A percentile compares a stretch with the other conserved stretches of the same genome.
These are phyloP conservation scores for Stagonosporopsis chrysanthemi DNA, from an alignment of 2,329 filamentous ascomycete species.

Conservation along the genomic window DNA sequence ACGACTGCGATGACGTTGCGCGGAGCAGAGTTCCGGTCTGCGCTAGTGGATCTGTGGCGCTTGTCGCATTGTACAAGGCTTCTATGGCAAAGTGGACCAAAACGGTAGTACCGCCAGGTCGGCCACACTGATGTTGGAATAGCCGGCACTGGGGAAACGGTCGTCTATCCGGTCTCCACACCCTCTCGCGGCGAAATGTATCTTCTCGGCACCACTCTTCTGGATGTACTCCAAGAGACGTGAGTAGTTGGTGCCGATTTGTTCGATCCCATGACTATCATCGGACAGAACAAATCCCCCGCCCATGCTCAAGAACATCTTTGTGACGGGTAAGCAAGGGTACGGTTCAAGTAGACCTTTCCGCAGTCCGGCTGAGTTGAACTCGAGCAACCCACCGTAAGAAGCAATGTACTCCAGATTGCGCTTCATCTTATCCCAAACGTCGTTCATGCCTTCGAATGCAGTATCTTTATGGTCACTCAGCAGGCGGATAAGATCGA, in stretches of 20 bases:
- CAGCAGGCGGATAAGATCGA: slow-evolving; percentile 87
- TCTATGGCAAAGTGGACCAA: slow-evolving; percentile 31
- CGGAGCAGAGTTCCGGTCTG: slow-evolving; percentile 18
- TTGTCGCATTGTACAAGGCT: slow-evolving; percentile 1
- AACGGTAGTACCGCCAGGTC: slow-evolving; percentile 41
- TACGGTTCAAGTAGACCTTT: slow-evolving; percentile 94
- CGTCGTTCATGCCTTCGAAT: slow-evolving; percentile 64
- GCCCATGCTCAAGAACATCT: slow-evolving; percentile 76
- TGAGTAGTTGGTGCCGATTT: slow-evolving; percentile 85
- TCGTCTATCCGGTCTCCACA: slow-evolving; percentile 33
- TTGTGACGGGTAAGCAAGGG: slow-evolving; percentile 78
- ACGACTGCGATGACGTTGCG: slow-evolving; percentile 13
- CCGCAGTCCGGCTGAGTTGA: slow-evolving; percentile 85
- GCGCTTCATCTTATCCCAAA: slow-evolving; percentile 77
- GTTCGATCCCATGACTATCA: slow-evolving; percentile 88
- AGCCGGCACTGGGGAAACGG: slow-evolving; percentile 47
- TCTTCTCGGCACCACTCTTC: slow-evolving; percentile 67
- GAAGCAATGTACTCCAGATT: slow-evolving; percentile 75
- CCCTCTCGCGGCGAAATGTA: slow-evolving; percentile 51
- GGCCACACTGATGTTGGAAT: slow-evolving; percentile 42
- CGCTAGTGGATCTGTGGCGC: slow-evolving; percentile 15
- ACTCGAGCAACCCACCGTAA: slow-evolving; percentile 85
- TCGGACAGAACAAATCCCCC: slow-evolving; percentile 92
- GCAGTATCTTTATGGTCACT: slow-evolving; percentile 72
- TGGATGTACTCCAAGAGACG: slow-evolving; percentile 75